Evolutionary conservation across 768 basidiomycete species (phyloP).

Genomic region (Chalciporus piperatus): DNA sequence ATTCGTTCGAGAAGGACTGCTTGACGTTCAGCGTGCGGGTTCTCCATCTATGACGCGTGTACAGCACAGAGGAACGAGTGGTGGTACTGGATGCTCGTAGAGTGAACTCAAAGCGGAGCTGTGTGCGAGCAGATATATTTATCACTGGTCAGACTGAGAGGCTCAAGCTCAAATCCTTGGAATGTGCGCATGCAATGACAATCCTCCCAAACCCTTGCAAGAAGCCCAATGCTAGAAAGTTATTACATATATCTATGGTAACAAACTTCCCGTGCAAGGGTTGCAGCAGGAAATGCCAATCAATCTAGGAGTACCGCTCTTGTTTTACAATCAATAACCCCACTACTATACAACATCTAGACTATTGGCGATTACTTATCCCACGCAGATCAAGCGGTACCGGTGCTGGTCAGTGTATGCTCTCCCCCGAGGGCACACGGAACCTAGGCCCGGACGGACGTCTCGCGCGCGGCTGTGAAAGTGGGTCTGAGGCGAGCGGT

Average conservation of each 20-base stretch:
- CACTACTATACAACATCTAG: neutral
- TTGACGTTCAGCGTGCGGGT: conserved; percentile 91
- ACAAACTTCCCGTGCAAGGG: too few relatives aligned
- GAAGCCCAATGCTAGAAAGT: neutral
- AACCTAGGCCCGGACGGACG: conserved; percentile 34
- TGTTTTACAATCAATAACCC: neutral
- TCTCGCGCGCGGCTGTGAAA: conserved; percentile 23
- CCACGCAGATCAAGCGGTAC: conserved; percentile 17
- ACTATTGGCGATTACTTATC: conserved; percentile 8
- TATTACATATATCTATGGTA: too few relatives aligned
- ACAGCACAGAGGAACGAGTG: neutral
- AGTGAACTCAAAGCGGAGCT: neutral
- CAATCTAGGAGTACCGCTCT: too few relatives aligned
- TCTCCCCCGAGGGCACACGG: conserved; percentile 21
- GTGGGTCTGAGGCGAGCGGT: neutral
- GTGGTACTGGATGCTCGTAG: neutral
- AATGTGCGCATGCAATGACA: neutral
- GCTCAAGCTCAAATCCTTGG: too few relatives aligned
- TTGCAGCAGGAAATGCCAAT: too few relatives aligned
- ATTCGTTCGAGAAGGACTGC: conserved; percentile 89
- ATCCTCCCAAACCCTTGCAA: conserved; percentile 9
- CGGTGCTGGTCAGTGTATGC: conserved; percentile 14
- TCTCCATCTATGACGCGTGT: conserved; percentile 63
- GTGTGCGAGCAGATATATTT: too few relatives aligned
- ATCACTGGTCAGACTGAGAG: too few relatives aligned